Evolutionary conservation across 2,329 filamentous ascomycete species (phyloP).

Genomic region (Periconia digitata): DNA sequence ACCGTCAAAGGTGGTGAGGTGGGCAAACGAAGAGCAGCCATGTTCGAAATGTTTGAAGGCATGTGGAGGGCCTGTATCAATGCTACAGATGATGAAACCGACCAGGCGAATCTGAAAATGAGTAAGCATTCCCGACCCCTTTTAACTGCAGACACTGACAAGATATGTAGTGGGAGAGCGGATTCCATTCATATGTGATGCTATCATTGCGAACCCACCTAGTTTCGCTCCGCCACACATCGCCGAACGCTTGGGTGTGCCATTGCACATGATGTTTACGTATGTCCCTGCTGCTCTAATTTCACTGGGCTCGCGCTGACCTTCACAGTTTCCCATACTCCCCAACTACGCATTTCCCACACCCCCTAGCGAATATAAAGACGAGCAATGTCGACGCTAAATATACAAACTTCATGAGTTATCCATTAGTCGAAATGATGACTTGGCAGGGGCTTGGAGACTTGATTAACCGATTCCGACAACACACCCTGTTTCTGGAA

Average conservation of each 20-base stretch:
- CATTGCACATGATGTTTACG: conserved; percentile 87
- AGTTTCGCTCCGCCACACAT: conserved; percentile 77
- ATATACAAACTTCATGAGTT: conserved; percentile 79
- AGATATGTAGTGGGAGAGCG: conserved; percentile 56
- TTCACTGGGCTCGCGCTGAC: conserved; percentile 64
- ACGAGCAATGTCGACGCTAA: conserved; percentile 69
- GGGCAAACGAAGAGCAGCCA: conserved; percentile 64
- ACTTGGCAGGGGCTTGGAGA: conserved; percentile 67
- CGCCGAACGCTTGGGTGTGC: conserved; percentile 73
- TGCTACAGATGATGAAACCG: conserved; percentile 68
- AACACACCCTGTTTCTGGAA: conserved; percentile 69
- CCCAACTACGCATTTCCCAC: conserved; percentile 73
- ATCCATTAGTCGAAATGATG: conserved; percentile 80
- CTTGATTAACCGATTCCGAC: conserved; percentile 73
- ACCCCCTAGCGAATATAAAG: conserved; percentile 76
- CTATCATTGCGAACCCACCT: conserved; percentile 77
- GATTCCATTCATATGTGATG: conserved; percentile 78
- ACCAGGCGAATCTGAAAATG: conserved; percentile 62
- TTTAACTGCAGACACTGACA: conserved; percentile 10
- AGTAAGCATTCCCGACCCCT: conserved; percentile 34
- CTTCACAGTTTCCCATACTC: conserved; percentile 66
- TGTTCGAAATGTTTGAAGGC: conserved; percentile 81
- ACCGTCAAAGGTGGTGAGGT: conserved; percentile 75
- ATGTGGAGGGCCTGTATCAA: conserved; percentile 81
- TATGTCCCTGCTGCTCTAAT: conserved; percentile 67